Percentiles rank a stretch among this genome's conserved stretches.
Evolutionary conservation across 345 rosid species (phyloP).

Genomic region (Rhodamnia rubescens): DNA sequence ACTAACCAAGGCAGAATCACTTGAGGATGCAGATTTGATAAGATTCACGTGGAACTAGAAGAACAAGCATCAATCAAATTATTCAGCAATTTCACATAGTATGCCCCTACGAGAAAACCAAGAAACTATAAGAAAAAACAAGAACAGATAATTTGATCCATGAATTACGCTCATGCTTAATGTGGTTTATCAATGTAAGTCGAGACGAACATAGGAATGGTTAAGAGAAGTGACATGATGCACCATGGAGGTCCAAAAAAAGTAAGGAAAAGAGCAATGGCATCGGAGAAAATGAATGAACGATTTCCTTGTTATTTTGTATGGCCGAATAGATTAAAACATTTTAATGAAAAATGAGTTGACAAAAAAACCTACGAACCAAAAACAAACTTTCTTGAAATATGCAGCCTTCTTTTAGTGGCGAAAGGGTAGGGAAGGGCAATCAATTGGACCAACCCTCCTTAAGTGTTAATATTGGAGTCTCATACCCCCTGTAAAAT

Average conservation of each 20-base stretch:
- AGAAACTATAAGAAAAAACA: not conserved
- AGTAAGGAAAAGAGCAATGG: not conserved
- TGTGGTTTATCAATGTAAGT: not conserved
- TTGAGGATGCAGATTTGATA: not conserved
- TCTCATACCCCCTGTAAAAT: not conserved
- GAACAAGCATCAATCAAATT: not conserved
- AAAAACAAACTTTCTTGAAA: not conserved
- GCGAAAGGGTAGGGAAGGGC: not conserved
- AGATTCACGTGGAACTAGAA: not conserved
- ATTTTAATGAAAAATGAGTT: not conserved
- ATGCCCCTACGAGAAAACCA: not conserved
- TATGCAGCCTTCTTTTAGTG: not conserved
- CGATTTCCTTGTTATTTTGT: not conserved
- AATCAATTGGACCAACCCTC: not conserved
- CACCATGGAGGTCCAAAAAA: not conserved
- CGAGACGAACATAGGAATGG: not conserved
- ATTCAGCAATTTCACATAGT: not conserved
- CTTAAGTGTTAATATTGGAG: not conserved
- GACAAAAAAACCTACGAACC: not conserved
- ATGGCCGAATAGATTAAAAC: not conserved
- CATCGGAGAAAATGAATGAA: not conserved
- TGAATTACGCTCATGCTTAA: not conserved
- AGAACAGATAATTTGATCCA: not conserved
- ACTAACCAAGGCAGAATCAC: not conserved
- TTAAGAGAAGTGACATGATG: not conserved